Evolutionary conservation across 257 asterid species (phyloP).

Genomic region (Eucommia ulmoides): DNA sequence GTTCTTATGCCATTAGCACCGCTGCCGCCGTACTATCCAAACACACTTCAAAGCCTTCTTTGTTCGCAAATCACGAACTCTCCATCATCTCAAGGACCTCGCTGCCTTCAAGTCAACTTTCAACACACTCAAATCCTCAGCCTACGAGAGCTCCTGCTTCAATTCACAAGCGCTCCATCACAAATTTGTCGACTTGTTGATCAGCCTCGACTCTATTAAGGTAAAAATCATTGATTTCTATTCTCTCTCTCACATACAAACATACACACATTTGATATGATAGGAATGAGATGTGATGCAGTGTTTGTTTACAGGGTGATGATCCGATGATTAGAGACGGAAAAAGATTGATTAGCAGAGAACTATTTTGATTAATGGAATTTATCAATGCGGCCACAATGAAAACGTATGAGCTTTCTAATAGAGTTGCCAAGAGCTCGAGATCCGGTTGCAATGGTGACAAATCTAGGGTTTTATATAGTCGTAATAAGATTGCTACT

Average conservation of each 20-base stretch:
- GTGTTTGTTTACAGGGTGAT: conserved; percentile 43
- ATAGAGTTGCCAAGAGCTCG: conserved; percentile 24
- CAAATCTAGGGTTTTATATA: conserved; percentile 18
- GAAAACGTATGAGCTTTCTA: conserved; percentile 21
- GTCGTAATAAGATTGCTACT: conserved; percentile 11
- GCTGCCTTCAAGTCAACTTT: conserved; percentile 55
- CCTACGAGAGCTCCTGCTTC: conserved; percentile 20
- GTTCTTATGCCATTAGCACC: conserved; percentile 53
- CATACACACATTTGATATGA: no score
- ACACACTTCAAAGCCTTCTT: conserved; percentile 68
- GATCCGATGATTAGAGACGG: conserved; percentile 87
- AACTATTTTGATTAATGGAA: conserved; percentile 43
- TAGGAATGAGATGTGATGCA: no score
- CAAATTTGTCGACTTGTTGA: conserved; percentile 37
- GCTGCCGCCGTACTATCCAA: conserved; percentile 77
- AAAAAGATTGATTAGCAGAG: conserved; percentile 39
- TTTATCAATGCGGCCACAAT: conserved; percentile 29
- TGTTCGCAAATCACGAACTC: conserved; percentile 70
- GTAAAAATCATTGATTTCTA: no score
- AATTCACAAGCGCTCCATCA: conserved; percentile 27
- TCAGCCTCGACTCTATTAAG: conserved; percentile 54
- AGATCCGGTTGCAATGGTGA: conserved; percentile 15
- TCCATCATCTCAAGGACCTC: conserved; percentile 62
- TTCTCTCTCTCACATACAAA: no score
- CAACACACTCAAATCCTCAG: conserved; percentile 41